These are phyloP conservation scores for Neurospora sp. DNA, from an alignment of 495 filamentous ascomycete genomes.

Conservation along the genomic window DNA sequence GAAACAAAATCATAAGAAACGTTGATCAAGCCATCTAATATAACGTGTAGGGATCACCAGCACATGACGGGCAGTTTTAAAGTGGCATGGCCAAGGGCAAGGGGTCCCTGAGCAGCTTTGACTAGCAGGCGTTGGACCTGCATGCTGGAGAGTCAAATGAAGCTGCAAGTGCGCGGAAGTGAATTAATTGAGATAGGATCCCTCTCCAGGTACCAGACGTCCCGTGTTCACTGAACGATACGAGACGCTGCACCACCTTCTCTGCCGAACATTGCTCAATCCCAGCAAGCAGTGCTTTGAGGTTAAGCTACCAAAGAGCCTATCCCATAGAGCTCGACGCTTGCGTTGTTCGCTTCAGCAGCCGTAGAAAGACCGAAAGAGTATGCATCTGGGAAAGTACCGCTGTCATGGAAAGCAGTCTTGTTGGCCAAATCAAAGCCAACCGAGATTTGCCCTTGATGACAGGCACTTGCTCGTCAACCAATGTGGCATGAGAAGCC, in stretches of 20 bases:
- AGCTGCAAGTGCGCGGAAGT: constrained; percentile 4
- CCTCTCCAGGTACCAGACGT: neutral
- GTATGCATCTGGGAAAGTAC: neutral
- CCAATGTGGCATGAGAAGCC: neutral
- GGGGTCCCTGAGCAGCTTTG: constrained; percentile 10
- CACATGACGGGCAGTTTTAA: neutral
- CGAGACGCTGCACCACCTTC: neutral
- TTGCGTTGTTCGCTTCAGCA: neutral
- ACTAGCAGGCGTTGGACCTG: constrained; percentile 16
- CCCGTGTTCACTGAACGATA: neutral
- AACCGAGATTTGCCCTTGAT: neutral
- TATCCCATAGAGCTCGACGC: neutral
- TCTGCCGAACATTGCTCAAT: neutral
- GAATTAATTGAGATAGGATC: neutral
- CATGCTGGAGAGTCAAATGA: constrained; percentile 18
- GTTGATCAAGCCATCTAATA: neutral
- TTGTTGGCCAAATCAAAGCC: neutral
- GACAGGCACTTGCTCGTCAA: neutral
- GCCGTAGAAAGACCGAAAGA: neutral
- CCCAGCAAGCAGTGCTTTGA: neutral
- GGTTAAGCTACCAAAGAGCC: neutral
- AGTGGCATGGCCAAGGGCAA: constrained; percentile 4
- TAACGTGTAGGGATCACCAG: neutral
- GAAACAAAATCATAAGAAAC: neutral
- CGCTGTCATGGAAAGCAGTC: neutral